Conservation (phyloP, 1,284 basidiomycete species). For the Ceratobasidium papillatum region DNA sequence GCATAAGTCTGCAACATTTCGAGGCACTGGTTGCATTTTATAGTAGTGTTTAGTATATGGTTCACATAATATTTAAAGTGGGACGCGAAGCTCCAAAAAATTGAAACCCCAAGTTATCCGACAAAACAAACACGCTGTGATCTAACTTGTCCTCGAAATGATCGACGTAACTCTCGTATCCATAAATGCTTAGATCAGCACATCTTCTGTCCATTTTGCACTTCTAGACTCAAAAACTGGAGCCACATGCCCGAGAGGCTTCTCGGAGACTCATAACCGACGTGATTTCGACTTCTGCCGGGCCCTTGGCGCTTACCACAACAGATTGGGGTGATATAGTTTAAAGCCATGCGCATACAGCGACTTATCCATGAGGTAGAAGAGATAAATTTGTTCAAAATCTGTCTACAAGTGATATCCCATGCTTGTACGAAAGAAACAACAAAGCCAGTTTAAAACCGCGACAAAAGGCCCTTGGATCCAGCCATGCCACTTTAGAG, state of each 20-base stretch:
- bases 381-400: slow-evolving; percentile 1
- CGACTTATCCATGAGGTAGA: neutral
- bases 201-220: neutral
- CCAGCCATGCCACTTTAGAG: neutral
- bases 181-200: neutral
- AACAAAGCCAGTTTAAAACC: neutral
- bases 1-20: too few relatives aligned
- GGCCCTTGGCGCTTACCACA: neutral
- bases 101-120: too few relatives aligned
- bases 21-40: too few relatives aligned
- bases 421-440: slow-evolving; percentile 1
- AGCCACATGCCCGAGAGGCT: neutral
- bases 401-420: neutral
- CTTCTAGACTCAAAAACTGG: neutral
- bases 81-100: too few relatives aligned
- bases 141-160: neutral
- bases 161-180: neutral
- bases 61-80: too few relatives aligned
- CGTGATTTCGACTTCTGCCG: neutral
- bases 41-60: too few relatives aligned
- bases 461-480: neutral
- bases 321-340: neutral
- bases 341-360: neutral
- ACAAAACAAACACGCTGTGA: neutral
- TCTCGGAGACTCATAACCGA: neutral